Conservation (phyloP, 1,284 basidiomycete species). For the Ceratobasidium sp. region DNA sequence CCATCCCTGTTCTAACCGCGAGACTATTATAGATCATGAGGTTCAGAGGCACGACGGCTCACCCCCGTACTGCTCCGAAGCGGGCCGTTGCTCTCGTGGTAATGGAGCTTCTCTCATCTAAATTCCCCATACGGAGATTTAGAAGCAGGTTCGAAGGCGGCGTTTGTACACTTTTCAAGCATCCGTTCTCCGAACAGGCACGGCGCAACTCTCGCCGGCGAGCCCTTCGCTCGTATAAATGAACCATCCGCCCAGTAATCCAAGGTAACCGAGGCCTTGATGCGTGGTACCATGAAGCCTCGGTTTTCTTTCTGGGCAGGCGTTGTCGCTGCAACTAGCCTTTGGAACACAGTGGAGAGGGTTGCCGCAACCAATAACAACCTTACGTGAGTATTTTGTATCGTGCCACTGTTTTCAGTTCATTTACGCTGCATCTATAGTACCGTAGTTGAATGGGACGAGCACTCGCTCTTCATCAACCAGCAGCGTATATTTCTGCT, state of each 20-base stretch:
- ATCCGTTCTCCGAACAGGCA: not conserved
- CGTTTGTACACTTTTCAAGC: slow-evolving; percentile 17
- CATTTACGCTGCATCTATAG: not conserved
- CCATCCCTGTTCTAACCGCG: too few species aligned
- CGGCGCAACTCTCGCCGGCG: not conserved
- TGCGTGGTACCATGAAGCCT: not conserved
- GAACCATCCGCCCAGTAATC: not conserved
- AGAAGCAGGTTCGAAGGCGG: slow-evolving; percentile 17
- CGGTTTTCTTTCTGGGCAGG: not conserved
- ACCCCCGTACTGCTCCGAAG: not conserved
- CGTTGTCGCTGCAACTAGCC: not conserved
- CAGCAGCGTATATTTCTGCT: slow-evolving; percentile 48
- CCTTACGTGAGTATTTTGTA: not conserved
- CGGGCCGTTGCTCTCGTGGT: not conserved
- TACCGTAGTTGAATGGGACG: slow-evolving; percentile 49
- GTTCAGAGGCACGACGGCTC: not conserved
- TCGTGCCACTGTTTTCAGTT: not conserved
- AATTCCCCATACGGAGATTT: slow-evolving; percentile 15
- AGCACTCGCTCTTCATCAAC: slow-evolving; percentile 48
- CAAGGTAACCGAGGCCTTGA: not conserved
- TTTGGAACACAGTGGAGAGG: not conserved
- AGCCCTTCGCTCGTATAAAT: not conserved
- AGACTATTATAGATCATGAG: too few species aligned
- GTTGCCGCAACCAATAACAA: slow-evolving; percentile 20
- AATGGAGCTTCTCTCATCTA: slow-evolving; percentile 9